A percentile compares a stretch with the other conserved stretches of the same genome.
These are phyloP conservation scores for Nelumbo lutea DNA, from an alignment of 164 flowering plant genomes.

Conservation along the genomic window DNA sequence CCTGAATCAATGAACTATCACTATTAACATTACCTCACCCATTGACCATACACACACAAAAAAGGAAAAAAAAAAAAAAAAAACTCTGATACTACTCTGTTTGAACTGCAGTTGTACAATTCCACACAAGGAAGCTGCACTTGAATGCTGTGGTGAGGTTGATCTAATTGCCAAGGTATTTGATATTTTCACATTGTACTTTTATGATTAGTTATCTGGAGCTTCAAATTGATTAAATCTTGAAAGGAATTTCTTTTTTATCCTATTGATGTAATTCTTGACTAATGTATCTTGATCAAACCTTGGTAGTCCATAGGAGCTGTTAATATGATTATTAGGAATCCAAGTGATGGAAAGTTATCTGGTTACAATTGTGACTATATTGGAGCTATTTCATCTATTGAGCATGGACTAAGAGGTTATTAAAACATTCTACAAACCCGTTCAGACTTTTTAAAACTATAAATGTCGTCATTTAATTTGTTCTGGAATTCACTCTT, in stretches of 20 bases:
- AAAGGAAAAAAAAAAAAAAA: no score
- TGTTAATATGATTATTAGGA: conserved; percentile 72
- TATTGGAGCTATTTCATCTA: conserved; percentile 80
- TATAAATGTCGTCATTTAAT: no score
- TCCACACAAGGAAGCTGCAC: conserved; percentile 92
- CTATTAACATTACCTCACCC: no score
- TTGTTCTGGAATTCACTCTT: background rate
- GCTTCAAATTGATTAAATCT: background rate
- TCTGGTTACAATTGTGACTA: conserved; percentile 84
- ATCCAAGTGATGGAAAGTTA: conserved; percentile 68
- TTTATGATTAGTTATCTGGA: background rate
- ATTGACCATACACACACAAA: no score
- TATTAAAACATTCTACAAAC: background rate
- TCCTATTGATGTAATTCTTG: background rate
- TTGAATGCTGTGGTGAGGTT: conserved; percentile 77
- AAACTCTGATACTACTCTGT: background rate
- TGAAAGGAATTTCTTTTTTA: background rate
- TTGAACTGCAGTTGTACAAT: conserved; percentile 65
- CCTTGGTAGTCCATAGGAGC: conserved; percentile 78
- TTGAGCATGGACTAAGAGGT: conserved; percentile 89
- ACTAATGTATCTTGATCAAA: conserved; percentile 6
- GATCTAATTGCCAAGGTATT: conserved; percentile 87
- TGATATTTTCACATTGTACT: background rate
- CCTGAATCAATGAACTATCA: no score
- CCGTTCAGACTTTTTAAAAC: conserved; percentile 1